Base-by-base conservation (phyloP, 306 rosid genomes). In the Senna siamea region DNA sequence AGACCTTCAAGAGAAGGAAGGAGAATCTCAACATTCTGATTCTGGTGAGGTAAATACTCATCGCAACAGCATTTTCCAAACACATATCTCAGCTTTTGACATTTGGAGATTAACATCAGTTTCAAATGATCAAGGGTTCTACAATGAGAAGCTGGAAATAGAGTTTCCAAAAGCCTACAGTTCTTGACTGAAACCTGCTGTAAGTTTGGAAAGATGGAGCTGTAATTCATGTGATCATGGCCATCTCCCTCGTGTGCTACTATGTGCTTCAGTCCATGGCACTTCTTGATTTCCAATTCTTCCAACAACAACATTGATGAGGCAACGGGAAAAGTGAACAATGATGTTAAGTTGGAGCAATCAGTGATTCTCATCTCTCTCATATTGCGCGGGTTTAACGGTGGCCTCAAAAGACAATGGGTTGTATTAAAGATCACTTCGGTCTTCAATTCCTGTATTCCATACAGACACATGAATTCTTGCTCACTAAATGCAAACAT, bases 1-100 rank as follows among this genome's bases (percentile, higher is more conserved):
- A 77, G 44, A 1, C 4, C 22, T n/a, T 50, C 30, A 14, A 77
- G 30, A 58, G 6, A n/a, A n/a, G 80, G 76, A 17, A 77, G 75
- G 18, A 48, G 46, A 52, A 37, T 35, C 12, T 37, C 40, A 37
- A 37, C 40, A 37, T 37, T 37, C 5, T 5, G 40, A 37, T 37
- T 37, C 1, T 7, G 40, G 7, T 37, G 40, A 37, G 7, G 3
- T 37, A 37, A 37, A 37, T 37, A 4, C 2, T 37, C 40, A 4
- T 37, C 7, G 8, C 40, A 5, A 37, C 1, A 37, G 8, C 40
- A 37, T 37, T 37, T 37, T 37, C 40, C 40, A 37, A 37, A 37
- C 40, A 37, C 40, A 37, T 37, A 7, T 37, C 40, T 37, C 40
- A 37, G 4, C 0, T 37, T 37, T 0, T 37, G 40, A 37, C 7